Percentiles rank a stretch among this genome's conserved stretches.
These are phyloP conservation scores for Cyclostephanos invisitatus DNA, from an alignment of 108 stramenopile species.

Conservation along the genomic window DNA sequence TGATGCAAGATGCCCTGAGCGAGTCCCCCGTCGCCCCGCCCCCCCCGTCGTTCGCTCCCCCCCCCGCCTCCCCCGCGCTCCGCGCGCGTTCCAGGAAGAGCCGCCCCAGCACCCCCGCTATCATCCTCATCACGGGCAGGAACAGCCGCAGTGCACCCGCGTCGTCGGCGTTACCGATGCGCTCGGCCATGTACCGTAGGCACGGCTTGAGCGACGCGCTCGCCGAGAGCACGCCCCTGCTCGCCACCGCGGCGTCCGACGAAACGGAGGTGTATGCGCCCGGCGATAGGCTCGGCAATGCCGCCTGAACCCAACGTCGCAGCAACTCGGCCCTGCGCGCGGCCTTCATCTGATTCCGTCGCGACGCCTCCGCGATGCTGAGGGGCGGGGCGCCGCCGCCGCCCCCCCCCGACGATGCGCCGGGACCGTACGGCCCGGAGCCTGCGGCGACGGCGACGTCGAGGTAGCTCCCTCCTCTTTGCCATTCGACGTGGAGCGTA, in stretches of 20 bases:
- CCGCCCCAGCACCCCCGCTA: conserved; percentile 66
- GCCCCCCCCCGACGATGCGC: conserved; percentile 14
- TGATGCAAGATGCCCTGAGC: conserved; percentile 78
- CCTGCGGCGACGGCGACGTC: conserved; percentile 43
- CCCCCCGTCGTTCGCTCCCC: conserved; percentile 7
- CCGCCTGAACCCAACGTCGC: conserved; percentile 77
- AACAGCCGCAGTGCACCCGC: conserved; percentile 75
- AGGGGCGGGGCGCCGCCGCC: conserved; percentile 14
- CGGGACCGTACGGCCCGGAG: conserved; percentile 58
- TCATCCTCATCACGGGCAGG: conserved; percentile 86
- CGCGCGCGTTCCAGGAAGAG: conserved; percentile 38
- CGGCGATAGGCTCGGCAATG: conserved; percentile 63
- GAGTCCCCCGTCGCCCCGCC: conserved; percentile 50
- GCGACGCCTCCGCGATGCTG: conserved; percentile 25
- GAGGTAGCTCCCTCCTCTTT: conserved; percentile 74
- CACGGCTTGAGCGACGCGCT: conserved; percentile 74
- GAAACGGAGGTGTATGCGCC: conserved; percentile 70
- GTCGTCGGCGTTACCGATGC: conserved; percentile 81
- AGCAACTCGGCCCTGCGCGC: conserved; percentile 70
- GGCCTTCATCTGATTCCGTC: conserved; percentile 56
- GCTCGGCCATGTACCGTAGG: conserved; percentile 72
- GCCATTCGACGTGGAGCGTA: conserved; percentile 64
- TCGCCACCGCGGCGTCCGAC: conserved; percentile 62
- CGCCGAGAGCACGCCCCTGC: conserved; percentile 72
- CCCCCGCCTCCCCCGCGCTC: not conserved